Percentiles rank a stretch among this genome's conserved stretches.
These are phyloP conservation scores for Dactylonectria estremocensis DNA, from an alignment of 2,329 filamentous ascomycete genomes.

Conservation along the genomic window DNA sequence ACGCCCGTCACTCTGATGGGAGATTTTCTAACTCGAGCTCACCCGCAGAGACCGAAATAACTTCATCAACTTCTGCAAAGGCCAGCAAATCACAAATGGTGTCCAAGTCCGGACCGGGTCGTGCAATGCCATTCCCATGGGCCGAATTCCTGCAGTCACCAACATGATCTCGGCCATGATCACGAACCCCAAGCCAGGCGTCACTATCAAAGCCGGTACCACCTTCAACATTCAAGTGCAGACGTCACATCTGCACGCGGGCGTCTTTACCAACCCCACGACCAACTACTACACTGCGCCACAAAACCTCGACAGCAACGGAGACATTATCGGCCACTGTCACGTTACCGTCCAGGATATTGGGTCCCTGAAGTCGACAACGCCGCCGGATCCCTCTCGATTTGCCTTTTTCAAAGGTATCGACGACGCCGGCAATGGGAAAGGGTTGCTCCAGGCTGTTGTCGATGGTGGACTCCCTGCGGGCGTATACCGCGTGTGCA, in stretches of 20 bases:
- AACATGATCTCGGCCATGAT: conserved; percentile 73
- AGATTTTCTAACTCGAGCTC: not conserved
- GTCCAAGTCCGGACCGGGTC: conserved; percentile 70
- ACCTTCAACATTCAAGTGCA: conserved; percentile 69
- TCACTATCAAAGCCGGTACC: conserved; percentile 58
- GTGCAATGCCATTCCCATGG: conserved; percentile 76
- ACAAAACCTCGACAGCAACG: conserved; percentile 64
- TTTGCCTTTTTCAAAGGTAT: conserved; percentile 79
- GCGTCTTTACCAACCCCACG: conserved; percentile 73
- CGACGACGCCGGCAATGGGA: conserved; percentile 72
- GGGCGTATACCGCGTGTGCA: conserved; percentile 77
- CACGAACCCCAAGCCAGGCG: conserved; percentile 66
- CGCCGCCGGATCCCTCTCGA: conserved; percentile 66
- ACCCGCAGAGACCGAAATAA: conserved; percentile 68
- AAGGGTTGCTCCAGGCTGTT: conserved; percentile 66
- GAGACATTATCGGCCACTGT: conserved; percentile 71
- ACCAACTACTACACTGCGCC: conserved; percentile 74
- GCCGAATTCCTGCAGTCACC: conserved; percentile 67
- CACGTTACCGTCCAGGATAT: conserved; percentile 72
- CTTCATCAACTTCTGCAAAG: conserved; percentile 75
- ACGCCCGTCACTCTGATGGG: not conserved
- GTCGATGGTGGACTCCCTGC: conserved; percentile 72
- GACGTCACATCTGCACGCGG: conserved; percentile 67
- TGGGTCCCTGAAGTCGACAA: conserved; percentile 65
- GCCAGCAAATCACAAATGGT: conserved; percentile 72